phyloP scores from a whole-genome alignment of 2,329 filamentous ascomycete genomes.

The Orbilia blumenaviensis region DNA sequence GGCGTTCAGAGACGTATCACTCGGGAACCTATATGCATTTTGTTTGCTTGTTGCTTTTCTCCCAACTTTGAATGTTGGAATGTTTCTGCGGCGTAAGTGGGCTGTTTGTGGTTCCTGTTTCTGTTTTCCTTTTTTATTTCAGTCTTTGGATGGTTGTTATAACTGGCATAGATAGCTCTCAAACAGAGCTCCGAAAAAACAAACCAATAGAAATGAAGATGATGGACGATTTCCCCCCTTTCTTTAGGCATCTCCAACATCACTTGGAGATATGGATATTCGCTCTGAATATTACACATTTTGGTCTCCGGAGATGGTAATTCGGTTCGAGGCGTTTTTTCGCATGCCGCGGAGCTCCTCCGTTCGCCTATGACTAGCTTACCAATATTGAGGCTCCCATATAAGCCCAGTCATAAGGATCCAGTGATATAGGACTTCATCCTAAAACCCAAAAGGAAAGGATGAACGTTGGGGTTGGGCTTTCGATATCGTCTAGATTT shows the following conservation, averaged over 20 bases:
- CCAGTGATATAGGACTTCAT: constrained; percentile 21
- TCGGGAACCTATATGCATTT: constrained; percentile 22
- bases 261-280: constrained; percentile 25
- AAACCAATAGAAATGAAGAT: constrained; percentile 24
- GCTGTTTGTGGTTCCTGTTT: not conserved
- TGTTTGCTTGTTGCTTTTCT: constrained; percentile 20
- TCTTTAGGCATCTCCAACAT: constrained; percentile 35
- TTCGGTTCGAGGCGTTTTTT: constrained; percentile 28
- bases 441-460: constrained; percentile 12
- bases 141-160: constrained; percentile 9
- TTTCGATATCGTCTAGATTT: constrained; percentile 18
- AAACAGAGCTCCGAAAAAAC: not conserved
- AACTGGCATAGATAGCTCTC: not conserved
- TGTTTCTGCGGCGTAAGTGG: not conserved
- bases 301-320: constrained; percentile 36
- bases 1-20: constrained; percentile 44
- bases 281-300: constrained; percentile 14
- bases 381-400: constrained; percentile 33
- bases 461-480: constrained; percentile 21
- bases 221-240: not conserved
- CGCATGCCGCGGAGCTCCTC: constrained; percentile 24
- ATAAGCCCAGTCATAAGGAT: constrained; percentile 25
- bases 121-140: constrained; percentile 4
- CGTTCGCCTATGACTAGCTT: constrained; percentile 32
- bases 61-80: constrained; percentile 20